phyloP scores from a whole-genome alignment of 306 rosid genomes.

The Datisca glomerata region DNA sequence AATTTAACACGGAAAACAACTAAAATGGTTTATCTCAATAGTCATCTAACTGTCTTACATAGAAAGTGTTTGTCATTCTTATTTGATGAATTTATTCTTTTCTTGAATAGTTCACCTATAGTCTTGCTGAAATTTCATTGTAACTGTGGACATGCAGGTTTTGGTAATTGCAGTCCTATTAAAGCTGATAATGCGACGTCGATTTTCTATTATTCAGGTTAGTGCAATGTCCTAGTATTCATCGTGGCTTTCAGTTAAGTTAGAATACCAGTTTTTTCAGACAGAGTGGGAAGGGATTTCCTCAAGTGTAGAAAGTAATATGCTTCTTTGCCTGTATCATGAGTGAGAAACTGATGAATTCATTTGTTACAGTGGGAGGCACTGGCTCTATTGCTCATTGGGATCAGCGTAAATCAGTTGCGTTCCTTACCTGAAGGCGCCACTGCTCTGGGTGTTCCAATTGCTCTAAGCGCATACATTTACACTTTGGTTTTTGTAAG shows the following conservation, averaged over 20 bases:
- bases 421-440: slow-evolving; percentile 75
- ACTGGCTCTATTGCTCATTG: slow-evolving; percentile 88
- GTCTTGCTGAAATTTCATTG: slow-evolving; percentile 11
- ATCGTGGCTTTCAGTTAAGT: no score
- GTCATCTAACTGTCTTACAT: no score
- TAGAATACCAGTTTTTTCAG: no score
- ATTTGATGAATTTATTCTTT: no score
- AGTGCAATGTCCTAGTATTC: slow-evolving; percentile 10
- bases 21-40: no score
- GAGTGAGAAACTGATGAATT: slow-evolving; percentile 1
- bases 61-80: no score
- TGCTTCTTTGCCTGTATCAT: not conserved
- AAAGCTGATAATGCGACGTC: slow-evolving; percentile 88
- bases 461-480: slow-evolving; percentile 68
- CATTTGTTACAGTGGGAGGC: slow-evolving; percentile 84
- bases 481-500: slow-evolving; percentile 85
- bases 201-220: slow-evolving; percentile 92
- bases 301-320: not conserved
- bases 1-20: no score
- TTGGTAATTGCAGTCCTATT: slow-evolving; percentile 94
- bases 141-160: slow-evolving; percentile 45
- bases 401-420: slow-evolving; percentile 91
- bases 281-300: no score
- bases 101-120: not conserved
- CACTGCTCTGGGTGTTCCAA: slow-evolving; percentile 55